Evolutionary conservation across 2,329 filamentous ascomycete genomes (phyloP), one percentile per base, ranked within the genome.

Genomic region (Scedosporium apiospermum): DNA sequence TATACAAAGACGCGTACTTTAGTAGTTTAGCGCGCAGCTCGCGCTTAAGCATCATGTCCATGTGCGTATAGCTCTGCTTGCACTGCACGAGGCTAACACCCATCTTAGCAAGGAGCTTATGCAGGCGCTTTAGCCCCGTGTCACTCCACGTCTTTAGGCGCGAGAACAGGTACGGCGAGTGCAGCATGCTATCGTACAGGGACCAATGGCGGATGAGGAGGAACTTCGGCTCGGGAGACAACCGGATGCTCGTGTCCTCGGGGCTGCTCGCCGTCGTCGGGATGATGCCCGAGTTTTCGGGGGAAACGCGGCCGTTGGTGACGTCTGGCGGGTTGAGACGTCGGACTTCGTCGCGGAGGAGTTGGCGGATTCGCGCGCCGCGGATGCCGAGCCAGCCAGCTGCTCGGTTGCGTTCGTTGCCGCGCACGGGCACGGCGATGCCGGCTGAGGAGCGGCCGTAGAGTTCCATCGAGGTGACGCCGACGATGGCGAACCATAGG

Each of bases 31-130:
- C 85, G 51, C 93, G 87, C 34, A 98, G 77, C 34, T 91, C 90
- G 4, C 91, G 88, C 76, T 98, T 99, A 41, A 99, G 79, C 74
- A 96, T 88, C 87, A 97, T 96, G 75, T 98, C 93, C 93, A 99
- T 98, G 74, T 99, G 95, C 0, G 92, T 91, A 72, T 98, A 99
- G 71, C 87, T 93, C 74, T 98, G 95, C 69, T 91, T 93, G 76
- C 93, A 96, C 76, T 99, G 93, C 4, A 88, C 89, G 44, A 98
- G 79, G 70, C 91, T 96, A 62, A 99, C 90, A 38, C 95, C 95
- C 93, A 99, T 99, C 75, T 98, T 99, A 53, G 95, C 95, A 2
- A 99, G 82, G 0, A 99, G 82, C 72, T 98, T 98, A 74, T 97
- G 91, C 21, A 99, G 79, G 60, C 93, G 85, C 73, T 96, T 96